phyloP scores from a whole-genome alignment of 208 protist species.

The Acanthamoeba healyi region DNA sequence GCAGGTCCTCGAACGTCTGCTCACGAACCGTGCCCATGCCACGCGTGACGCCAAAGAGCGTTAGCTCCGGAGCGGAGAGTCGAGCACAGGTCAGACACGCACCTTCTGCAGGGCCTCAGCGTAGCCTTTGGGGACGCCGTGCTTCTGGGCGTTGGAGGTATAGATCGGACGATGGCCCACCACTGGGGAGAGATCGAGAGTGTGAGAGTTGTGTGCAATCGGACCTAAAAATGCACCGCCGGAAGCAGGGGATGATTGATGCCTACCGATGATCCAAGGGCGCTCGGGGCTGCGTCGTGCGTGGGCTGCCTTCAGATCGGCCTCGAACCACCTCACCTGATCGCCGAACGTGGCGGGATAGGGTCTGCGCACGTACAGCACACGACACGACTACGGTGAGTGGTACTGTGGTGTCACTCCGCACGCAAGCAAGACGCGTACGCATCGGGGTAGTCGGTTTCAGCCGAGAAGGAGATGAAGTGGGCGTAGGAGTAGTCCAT shows the following conservation, averaged over 20 bases:
- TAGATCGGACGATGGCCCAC: conserved; percentile 57
- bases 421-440: background rate
- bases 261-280: conserved; percentile 25
- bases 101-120: background rate
- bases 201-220: background rate
- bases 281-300: background rate
- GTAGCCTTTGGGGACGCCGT: background rate
- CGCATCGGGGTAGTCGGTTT: conserved; percentile 70
- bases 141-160: conserved; percentile 16
- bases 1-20: too few species aligned
- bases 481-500: conserved; percentile 64
- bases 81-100: too few species aligned
- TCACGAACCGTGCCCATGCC: too few species aligned
- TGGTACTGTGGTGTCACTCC: background rate
- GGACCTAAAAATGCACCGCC: background rate
- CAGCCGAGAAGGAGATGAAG: conserved; percentile 72
- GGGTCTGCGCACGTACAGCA: background rate
- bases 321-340: conserved; percentile 70
- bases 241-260: background rate
- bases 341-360: conserved; percentile 34
- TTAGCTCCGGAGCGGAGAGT: too few species aligned
- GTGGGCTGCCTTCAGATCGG: conserved; percentile 17
- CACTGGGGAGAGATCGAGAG: background rate
- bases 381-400: background rate
- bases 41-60: background rate